Percentiles rank a stretch among this genome's conserved stretches.
These are phyloP conservation scores for Phlyctochytrium arcticum DNA, from an alignment of 192 early-diverging fungal genomes.

Conservation along the genomic window DNA sequence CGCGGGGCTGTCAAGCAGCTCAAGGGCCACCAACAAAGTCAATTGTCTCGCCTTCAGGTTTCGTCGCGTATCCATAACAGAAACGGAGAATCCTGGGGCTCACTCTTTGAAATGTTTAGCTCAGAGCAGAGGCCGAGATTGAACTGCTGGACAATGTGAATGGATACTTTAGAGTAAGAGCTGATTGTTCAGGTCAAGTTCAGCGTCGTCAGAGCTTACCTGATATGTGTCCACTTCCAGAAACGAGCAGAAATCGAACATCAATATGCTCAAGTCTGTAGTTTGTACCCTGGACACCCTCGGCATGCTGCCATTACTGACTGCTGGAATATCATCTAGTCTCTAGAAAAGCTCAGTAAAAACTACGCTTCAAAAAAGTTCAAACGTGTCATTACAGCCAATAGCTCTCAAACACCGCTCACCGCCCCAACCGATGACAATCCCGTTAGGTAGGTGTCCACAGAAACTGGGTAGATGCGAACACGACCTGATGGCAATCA, in stretches of 20 bases:
- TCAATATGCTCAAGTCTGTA: conserved; percentile 22
- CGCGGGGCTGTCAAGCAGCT: conserved; percentile 9
- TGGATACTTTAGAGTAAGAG: conserved; percentile 30
- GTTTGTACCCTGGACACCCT: too few relatives aligned
- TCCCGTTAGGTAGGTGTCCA: neutral
- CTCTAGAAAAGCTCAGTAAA: conserved; percentile 36
- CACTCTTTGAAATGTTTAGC: too few relatives aligned
- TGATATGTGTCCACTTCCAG: neutral
- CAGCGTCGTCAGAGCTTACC: neutral
- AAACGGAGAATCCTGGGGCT: too few relatives aligned
- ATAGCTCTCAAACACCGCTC: conserved; percentile 4
- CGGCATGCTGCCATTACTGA: too few relatives aligned
- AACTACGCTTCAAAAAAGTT: conserved; percentile 15
- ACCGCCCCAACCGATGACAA: conserved; percentile 2
- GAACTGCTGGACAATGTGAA: conserved; percentile 34
- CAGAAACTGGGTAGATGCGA: neutral
- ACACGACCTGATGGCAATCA: neutral
- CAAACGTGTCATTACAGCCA: neutral
- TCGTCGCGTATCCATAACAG: too few relatives aligned
- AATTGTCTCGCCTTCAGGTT: conserved; percentile 19
- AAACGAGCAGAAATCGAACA: conserved; percentile 38
- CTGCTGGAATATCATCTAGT: neutral
- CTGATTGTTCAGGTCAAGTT: neutral
- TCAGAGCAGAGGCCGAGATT: conserved; percentile 33
- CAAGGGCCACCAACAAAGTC: conserved; percentile 13